Evolutionary conservation across 805 yeast genomes (phyloP).

Genomic region (Wickerhamiella bombiphila): DNA sequence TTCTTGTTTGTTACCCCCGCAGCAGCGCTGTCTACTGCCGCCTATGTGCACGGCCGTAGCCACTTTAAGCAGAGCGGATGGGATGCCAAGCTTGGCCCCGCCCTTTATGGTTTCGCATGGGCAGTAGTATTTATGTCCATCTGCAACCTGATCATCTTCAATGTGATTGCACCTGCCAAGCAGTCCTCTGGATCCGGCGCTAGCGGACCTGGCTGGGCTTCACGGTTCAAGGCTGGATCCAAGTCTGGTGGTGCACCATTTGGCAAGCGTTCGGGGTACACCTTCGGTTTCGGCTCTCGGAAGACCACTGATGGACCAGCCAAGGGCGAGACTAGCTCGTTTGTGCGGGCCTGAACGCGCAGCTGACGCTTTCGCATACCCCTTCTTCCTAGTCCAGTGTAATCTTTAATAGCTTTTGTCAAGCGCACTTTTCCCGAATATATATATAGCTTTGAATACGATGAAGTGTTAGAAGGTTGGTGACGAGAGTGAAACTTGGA

Average conservation of each 20-base stretch:
- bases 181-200: slow-evolving; percentile 86
- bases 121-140: slow-evolving; percentile 28
- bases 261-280: slow-evolving; percentile 15
- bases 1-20: slow-evolving; percentile 32
- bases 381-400: too few relatives aligned
- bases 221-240: slow-evolving; percentile 72
- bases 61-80: slow-evolving; percentile 39
- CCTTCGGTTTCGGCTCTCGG: slow-evolving; percentile 15
- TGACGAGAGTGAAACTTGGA: too few relatives aligned
- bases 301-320: slow-evolving; percentile 15
- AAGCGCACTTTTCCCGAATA: too few relatives aligned
- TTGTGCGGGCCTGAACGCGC: slow-evolving; percentile 16
- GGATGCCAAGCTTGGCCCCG: slow-evolving; percentile 21
- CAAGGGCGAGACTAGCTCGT: slow-evolving; percentile 18
- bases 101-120: slow-evolving; percentile 51
- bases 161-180: slow-evolving; percentile 43
- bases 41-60: slow-evolving; percentile 55
- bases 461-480: too few relatives aligned
- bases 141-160: slow-evolving; percentile 20
- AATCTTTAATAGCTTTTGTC: too few relatives aligned
- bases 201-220: slow-evolving; percentile 70
- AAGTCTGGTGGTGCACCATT: slow-evolving; percentile 72
- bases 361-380: too few relatives aligned
- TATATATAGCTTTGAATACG: neutral
- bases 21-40: slow-evolving; percentile 62